Conservation (phyloP, 306 rosid species). For the Prunus mume region DNA sequence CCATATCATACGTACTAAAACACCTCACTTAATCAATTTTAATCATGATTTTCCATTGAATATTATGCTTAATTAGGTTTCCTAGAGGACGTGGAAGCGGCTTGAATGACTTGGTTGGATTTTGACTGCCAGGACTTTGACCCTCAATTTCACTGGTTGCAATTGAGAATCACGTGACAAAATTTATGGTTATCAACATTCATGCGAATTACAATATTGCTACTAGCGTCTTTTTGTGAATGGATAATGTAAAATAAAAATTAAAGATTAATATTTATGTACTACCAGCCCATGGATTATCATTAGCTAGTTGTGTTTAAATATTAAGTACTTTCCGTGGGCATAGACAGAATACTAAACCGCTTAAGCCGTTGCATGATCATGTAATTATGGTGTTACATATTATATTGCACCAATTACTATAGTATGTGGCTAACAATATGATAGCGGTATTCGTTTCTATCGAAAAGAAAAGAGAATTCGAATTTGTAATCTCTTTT, state of each 20-base stretch:
- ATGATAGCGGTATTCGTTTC: too few species aligned
- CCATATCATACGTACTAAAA: not conserved
- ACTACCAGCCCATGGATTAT: too few species aligned
- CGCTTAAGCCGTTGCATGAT: too few species aligned
- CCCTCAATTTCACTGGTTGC: slow-evolving; percentile 11
- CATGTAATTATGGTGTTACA: too few species aligned
- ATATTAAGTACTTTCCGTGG: too few species aligned
- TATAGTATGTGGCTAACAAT: too few species aligned
- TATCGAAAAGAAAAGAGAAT: not conserved
- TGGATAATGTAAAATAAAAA: not conserved
- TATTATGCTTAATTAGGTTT: not conserved
- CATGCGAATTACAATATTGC: not conserved
- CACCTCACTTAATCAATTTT: slow-evolving; percentile 8
- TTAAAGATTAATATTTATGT: too few species aligned
- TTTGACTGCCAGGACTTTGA: slow-evolving; percentile 35
- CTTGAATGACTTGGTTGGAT: slow-evolving; percentile 15
- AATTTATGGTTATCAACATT: not conserved
- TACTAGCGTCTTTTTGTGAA: not conserved
- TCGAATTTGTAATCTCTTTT: not conserved
- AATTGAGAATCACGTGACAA: slow-evolving; percentile 28
- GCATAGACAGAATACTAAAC: too few species aligned
- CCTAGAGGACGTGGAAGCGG: not conserved
- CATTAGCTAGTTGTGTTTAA: too few species aligned
- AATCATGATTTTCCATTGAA: slow-evolving; percentile 3
- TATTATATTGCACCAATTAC: too few species aligned